Percentiles rank a stretch among this genome's conserved stretches.
Evolutionary conservation across 352 stramenopile genomes (phyloP).

Genomic region (Pythium rishiriense): DNA sequence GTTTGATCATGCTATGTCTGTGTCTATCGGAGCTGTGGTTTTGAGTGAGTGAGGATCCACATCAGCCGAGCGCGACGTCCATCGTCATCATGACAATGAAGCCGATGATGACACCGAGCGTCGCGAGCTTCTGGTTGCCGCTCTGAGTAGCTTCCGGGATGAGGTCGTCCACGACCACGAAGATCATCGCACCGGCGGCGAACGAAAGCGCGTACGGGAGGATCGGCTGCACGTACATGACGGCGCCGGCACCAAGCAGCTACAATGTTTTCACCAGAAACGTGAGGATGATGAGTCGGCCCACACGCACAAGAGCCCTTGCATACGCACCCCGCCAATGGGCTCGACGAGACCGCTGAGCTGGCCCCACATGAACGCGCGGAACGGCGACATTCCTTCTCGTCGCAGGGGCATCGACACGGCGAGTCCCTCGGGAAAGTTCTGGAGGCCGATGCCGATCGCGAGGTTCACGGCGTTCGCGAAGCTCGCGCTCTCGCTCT

Average conservation of each 20-base stretch:
- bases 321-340: constrained; percentile 80
- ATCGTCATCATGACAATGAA: constrained; percentile 94
- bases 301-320: constrained; percentile 26
- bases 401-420: constrained; percentile 88
- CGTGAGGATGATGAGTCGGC: too few relatives aligned
- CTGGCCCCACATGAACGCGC: constrained; percentile 90
- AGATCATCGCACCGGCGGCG: constrained; percentile 90
- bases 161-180: constrained; percentile 91
- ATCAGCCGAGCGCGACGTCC: constrained; percentile 78
- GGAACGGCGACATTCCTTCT: constrained; percentile 80
- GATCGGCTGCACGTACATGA: constrained; percentile 87
- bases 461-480: constrained; percentile 84
- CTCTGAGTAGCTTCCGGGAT: constrained; percentile 88
- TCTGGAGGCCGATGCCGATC: constrained; percentile 88
- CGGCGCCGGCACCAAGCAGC: constrained; percentile 79
- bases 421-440: constrained; percentile 88
- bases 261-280: constrained; percentile 18
- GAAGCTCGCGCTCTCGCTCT: constrained; percentile 71
- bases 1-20: too few relatives aligned
- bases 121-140: constrained; percentile 87
- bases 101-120: constrained; percentile 81
- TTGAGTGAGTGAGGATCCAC: too few relatives aligned
- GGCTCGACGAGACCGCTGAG: constrained; percentile 89
- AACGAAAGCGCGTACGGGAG: constrained; percentile 91
- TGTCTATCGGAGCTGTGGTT: too few relatives aligned